A percentile compares a stretch with the other conserved stretches of the same genome.
phyloP scores from a whole-genome alignment of 1,284 basidiomycete genomes.

The Caloboletus inedulis region DNA sequence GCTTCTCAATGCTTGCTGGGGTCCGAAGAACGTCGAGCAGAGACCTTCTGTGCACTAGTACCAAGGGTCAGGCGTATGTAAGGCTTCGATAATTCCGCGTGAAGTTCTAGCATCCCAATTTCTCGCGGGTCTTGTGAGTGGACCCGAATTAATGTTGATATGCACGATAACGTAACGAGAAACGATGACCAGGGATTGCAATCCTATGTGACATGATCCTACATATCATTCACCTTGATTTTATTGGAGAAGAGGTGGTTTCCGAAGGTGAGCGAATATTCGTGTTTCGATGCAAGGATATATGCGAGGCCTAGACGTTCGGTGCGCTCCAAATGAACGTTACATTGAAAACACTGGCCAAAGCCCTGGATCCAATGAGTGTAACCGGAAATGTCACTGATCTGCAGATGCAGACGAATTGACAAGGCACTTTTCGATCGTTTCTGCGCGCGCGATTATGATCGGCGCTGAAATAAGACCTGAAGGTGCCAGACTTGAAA shows the following conservation, averaged over 20 bases:
- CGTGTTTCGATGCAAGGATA: neutral
- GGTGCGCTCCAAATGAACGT: slow-evolving; percentile 3
- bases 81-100: neutral
- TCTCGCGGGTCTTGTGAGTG: slow-evolving; percentile 6
- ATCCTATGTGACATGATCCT: neutral
- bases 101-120: neutral
- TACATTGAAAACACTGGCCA: neutral
- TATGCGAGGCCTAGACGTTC: slow-evolving; percentile 1
- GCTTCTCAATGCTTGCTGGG: neutral
- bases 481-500: slow-evolving; percentile 2
- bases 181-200: neutral
- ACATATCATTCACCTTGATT: neutral
- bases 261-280: neutral
- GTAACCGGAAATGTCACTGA: slow-evolving; percentile 12
- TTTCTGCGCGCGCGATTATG: slow-evolving; percentile 16
- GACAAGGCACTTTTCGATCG: slow-evolving; percentile 12
- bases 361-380: slow-evolving; percentile 4
- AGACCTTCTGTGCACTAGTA: neutral
- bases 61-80: neutral
- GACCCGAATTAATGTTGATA: slow-evolving; percentile 4
- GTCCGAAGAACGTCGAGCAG: neutral
- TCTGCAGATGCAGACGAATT: slow-evolving; percentile 14
- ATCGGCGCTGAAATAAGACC: slow-evolving; percentile 18
- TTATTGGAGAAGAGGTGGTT: neutral
- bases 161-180: slow-evolving; percentile 16